Conservation (phyloP, 352 stramenopile genomes). For the Phytophthora sp. region DNA sequence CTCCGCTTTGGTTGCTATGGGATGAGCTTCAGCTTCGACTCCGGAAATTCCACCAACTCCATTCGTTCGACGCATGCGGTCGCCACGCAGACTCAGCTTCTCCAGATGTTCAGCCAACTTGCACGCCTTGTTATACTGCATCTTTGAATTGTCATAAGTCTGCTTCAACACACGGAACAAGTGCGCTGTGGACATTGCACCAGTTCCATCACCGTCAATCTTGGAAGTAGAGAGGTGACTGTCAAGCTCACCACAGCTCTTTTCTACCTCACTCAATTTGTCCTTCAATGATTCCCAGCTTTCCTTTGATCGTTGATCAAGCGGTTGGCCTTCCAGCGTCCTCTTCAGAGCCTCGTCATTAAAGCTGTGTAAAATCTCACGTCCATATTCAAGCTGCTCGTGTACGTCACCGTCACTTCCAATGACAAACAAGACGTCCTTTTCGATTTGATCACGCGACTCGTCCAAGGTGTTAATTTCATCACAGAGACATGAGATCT, state of each 20-base stretch:
- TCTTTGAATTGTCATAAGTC: slow-evolving; percentile 78
- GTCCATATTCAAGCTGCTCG: slow-evolving; percentile 73
- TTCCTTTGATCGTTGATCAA: slow-evolving; percentile 71
- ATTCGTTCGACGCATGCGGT: slow-evolving; percentile 33
- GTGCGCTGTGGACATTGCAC: slow-evolving; percentile 44
- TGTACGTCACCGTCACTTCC: slow-evolving; percentile 79
- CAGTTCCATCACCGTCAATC: slow-evolving; percentile 25
- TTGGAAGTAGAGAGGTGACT: slow-evolving; percentile 48
- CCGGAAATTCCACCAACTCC: slow-evolving; percentile 22
- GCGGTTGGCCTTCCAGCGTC: slow-evolving; percentile 69
- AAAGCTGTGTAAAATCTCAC: slow-evolving; percentile 73
- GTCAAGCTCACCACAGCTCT: slow-evolving; percentile 60
- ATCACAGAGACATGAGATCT: slow-evolving; percentile 49
- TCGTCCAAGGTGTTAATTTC: slow-evolving; percentile 67
- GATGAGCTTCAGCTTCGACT: slow-evolving; percentile 23
- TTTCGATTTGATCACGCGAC: slow-evolving; percentile 64
- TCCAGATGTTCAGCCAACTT: slow-evolving; percentile 59
- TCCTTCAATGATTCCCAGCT: slow-evolving; percentile 52
- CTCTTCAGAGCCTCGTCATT: slow-evolving; percentile 67
- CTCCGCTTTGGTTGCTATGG: slow-evolving; percentile 48
- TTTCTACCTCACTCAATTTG: slow-evolving; percentile 60
- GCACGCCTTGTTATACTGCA: slow-evolving; percentile 74
- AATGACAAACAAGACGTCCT: slow-evolving; percentile 80
- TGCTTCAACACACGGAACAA: slow-evolving; percentile 78
- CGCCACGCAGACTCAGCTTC: slow-evolving; percentile 49